phyloP scores from a whole-genome alignment of 2,329 filamentous ascomycete species.

The Hypoxylon sp. region DNA sequence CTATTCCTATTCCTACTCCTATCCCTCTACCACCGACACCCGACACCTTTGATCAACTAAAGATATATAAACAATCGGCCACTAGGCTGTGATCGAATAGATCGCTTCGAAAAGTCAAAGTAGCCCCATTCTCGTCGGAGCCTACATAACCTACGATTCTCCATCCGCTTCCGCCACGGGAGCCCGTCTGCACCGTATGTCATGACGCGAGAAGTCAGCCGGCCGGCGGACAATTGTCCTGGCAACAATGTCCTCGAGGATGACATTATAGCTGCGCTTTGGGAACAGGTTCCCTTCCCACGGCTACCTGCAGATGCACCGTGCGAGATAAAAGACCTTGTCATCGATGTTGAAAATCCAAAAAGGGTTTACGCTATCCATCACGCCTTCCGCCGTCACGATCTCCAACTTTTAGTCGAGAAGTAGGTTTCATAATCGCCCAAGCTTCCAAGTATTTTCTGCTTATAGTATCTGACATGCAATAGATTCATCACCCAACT shows the following conservation, averaged over 20 bases:
- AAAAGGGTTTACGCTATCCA: conserved; percentile 73
- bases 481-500: conserved; percentile 83
- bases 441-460: conserved; percentile 4
- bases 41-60: conserved; percentile 2
- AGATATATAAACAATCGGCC: background rate
- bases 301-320: conserved; percentile 74
- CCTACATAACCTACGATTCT: background rate
- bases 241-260: conserved; percentile 57
- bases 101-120: background rate
- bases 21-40: conserved; percentile 1
- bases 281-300: conserved; percentile 73
- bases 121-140: background rate
- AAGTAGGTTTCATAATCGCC: conserved; percentile 63
- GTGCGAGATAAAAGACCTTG: conserved; percentile 67
- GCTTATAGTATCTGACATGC: conserved; percentile 41
- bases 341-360: conserved; percentile 74
- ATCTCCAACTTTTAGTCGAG: conserved; percentile 77
- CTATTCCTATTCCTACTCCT: conserved; percentile 1
- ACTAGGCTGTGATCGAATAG: background rate
- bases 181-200: conserved; percentile 53
- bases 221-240: conserved; percentile 55
- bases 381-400: conserved; percentile 72
- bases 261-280: conserved; percentile 70
- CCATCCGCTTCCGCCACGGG: conserved; percentile 21
- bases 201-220: conserved; percentile 66